phyloP scores from a whole-genome alignment of 306 rosid species.

The Clitoria ternatea region DNA sequence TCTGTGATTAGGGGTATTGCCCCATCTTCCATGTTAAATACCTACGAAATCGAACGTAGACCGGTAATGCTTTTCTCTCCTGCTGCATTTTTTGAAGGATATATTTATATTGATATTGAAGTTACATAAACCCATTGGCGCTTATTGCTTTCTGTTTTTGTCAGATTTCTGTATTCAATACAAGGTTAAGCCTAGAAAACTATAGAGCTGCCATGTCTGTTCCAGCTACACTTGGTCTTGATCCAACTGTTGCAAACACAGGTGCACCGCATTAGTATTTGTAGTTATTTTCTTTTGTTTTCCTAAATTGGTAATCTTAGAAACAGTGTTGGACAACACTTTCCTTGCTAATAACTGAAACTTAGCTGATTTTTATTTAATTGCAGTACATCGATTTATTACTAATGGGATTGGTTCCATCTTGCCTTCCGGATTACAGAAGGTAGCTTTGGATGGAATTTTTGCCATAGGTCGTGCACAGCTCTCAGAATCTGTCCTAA shows the following conservation, averaged over 20 bases:
- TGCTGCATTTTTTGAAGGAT: background rate
- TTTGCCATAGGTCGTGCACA: slow-evolving; percentile 82
- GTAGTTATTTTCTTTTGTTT: slow-evolving; percentile 8
- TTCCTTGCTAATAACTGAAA: slow-evolving; percentile 21
- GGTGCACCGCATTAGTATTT: slow-evolving; percentile 41
- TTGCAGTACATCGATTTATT: slow-evolving; percentile 69
- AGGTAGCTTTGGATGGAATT: slow-evolving; percentile 73
- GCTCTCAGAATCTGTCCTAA: slow-evolving; percentile 62
- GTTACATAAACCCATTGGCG: slow-evolving; percentile 14
- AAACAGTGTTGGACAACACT: slow-evolving; percentile 2
- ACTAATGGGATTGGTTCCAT: slow-evolving; percentile 59
- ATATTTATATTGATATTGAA: background rate
- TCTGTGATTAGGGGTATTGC: slow-evolving; percentile 71
- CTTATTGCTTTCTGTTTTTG: background rate
- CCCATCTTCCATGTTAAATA: slow-evolving; percentile 58
- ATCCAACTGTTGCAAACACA: slow-evolving; percentile 82
- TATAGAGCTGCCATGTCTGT: slow-evolving; percentile 94
- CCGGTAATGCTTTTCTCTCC: slow-evolving; percentile 57
- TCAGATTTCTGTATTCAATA: slow-evolving; percentile 82
- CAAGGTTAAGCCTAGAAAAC: slow-evolving; percentile 74
- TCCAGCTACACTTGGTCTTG: slow-evolving; percentile 90
- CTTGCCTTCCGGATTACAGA: slow-evolving; percentile 72
- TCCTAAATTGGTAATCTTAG: background rate
- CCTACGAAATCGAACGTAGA: slow-evolving; percentile 82
- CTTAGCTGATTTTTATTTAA: slow-evolving; percentile 6